Conservation (phyloP, 2,329 filamentous ascomycete species). For the Fusarium luffae region DNA sequence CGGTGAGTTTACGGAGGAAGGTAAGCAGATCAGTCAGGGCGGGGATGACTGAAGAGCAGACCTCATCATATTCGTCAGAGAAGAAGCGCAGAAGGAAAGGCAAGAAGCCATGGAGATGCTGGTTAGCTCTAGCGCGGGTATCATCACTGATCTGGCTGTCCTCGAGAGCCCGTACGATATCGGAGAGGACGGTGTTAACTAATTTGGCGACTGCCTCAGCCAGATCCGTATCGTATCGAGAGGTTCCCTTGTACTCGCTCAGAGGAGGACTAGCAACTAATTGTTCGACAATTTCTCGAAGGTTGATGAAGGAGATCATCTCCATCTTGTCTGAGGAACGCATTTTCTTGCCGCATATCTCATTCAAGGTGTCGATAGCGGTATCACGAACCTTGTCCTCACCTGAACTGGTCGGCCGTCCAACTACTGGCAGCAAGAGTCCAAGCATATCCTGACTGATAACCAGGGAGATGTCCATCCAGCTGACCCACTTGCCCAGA, state of each 20-base stretch:
- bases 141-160: slow-evolving; percentile 69
- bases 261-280: slow-evolving; percentile 86
- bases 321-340: slow-evolving; percentile 91
- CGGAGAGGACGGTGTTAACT: slow-evolving; percentile 88
- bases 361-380: slow-evolving; percentile 93
- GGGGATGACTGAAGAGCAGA: slow-evolving; percentile 95
- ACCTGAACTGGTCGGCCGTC: slow-evolving; percentile 72
- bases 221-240: slow-evolving; percentile 93
- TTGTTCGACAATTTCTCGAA: slow-evolving; percentile 85
- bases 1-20: slow-evolving; percentile 83
- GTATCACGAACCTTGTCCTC: slow-evolving; percentile 88
- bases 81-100: slow-evolving; percentile 93
- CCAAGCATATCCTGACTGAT: slow-evolving; percentile 90
- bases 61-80: slow-evolving; percentile 96
- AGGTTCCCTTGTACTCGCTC: slow-evolving; percentile 80
- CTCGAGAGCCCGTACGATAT: slow-evolving; percentile 89
- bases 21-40: slow-evolving; percentile 92
- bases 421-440: slow-evolving; percentile 86
- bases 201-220: slow-evolving; percentile 95
- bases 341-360: slow-evolving; percentile 99
- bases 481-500: slow-evolving; percentile 98
- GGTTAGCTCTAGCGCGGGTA: slow-evolving; percentile 79
- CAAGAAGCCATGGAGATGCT: slow-evolving; percentile 83
- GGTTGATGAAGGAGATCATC: slow-evolving; percentile 89
- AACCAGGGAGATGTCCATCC: slow-evolving; percentile 95